These are phyloP conservation scores for Agrocybe chaxingu DNA, from an alignment of 768 basidiomycete genomes.

Conservation along the genomic window DNA sequence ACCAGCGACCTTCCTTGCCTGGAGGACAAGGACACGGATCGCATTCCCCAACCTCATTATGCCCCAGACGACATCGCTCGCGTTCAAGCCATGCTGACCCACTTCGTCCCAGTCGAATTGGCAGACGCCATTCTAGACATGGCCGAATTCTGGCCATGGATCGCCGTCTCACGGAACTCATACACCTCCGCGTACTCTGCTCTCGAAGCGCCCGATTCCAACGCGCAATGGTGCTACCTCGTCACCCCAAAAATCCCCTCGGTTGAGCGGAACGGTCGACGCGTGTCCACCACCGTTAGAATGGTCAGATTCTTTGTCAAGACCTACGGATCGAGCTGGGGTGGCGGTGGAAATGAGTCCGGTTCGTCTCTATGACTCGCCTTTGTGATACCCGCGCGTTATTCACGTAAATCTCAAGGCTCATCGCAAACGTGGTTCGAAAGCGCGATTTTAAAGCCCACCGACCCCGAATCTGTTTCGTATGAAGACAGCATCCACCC, in stretches of 20 bases:
- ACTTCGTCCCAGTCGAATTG: slow-evolving; percentile 20
- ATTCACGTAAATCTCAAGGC: background rate
- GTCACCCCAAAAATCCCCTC: slow-evolving; percentile 19
- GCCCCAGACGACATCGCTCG: slow-evolving; percentile 12
- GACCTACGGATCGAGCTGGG: slow-evolving; percentile 17
- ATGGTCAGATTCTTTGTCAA: slow-evolving; percentile 22
- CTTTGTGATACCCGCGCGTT: background rate
- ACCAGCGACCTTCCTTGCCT: slow-evolving; percentile 19
- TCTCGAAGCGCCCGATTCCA: slow-evolving; percentile 19
- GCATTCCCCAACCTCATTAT: slow-evolving; percentile 13
- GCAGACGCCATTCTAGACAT: slow-evolving; percentile 21
- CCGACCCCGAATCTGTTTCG: slow-evolving; percentile 4
- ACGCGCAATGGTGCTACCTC: slow-evolving; percentile 25
- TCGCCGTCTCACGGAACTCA: slow-evolving; percentile 19
- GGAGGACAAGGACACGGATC: slow-evolving; percentile 14
- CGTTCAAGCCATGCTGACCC: slow-evolving; percentile 12
- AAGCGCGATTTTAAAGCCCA: slow-evolving; percentile 16
- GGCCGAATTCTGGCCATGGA: slow-evolving; percentile 22
- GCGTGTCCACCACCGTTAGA: slow-evolving; percentile 19
- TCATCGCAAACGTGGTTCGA: slow-evolving; percentile 21
- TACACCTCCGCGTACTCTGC: slow-evolving; percentile 19
- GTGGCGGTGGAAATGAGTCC: slow-evolving; percentile 9
- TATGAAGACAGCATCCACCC: slow-evolving; percentile 12
- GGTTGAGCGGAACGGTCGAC: slow-evolving; percentile 9
- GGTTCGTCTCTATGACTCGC: background rate